phyloP scores from a whole-genome alignment of 1,139 yeast species.

The Candida glucosophila region DNA sequence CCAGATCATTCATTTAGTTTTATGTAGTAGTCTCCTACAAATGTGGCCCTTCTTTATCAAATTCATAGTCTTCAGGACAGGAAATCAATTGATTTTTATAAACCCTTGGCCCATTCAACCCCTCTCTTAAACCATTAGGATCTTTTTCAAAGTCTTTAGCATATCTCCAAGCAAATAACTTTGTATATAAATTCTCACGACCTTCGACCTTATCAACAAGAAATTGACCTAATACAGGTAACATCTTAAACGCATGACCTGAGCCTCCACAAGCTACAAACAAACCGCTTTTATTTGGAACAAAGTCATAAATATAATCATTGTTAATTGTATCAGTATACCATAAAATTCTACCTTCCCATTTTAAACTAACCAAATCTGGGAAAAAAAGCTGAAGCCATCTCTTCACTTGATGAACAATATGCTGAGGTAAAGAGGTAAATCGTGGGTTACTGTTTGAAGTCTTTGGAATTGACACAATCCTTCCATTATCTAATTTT shows the following conservation, averaged over 20 bases:
- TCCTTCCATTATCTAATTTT: slow-evolving; percentile 2
- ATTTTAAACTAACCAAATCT: slow-evolving; percentile 4
- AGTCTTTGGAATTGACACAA: slow-evolving; percentile 5
- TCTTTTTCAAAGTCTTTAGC: slow-evolving; percentile 9
- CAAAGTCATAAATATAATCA: slow-evolving; percentile 31
- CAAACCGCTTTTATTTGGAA: slow-evolving; percentile 26
- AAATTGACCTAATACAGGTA: slow-evolving; percentile 24
- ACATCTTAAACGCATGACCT: slow-evolving; percentile 32
- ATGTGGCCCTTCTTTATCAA: slow-evolving; percentile 2
- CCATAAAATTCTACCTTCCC: slow-evolving; percentile 16
- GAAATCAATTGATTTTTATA: slow-evolving; percentile 2
- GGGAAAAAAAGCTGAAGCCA: slow-evolving; percentile 4
- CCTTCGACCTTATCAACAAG: slow-evolving; percentile 18
- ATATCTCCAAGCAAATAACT: slow-evolving; percentile 24
- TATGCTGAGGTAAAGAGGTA: background rate
- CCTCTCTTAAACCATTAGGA: slow-evolving; percentile 4
- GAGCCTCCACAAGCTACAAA: slow-evolving; percentile 39
- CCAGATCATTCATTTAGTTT: background rate
- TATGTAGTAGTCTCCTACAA: background rate
- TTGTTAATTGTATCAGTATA: slow-evolving; percentile 34
- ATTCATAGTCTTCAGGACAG: slow-evolving; percentile 1
- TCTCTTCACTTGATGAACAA: background rate
- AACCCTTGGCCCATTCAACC: background rate
- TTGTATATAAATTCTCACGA: slow-evolving; percentile 12
- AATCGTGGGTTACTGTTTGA: slow-evolving; percentile 4